These are phyloP conservation scores for Microbotryomycetes sp. DNA, from an alignment of 1,284 basidiomycete genomes.

Conservation along the genomic window DNA sequence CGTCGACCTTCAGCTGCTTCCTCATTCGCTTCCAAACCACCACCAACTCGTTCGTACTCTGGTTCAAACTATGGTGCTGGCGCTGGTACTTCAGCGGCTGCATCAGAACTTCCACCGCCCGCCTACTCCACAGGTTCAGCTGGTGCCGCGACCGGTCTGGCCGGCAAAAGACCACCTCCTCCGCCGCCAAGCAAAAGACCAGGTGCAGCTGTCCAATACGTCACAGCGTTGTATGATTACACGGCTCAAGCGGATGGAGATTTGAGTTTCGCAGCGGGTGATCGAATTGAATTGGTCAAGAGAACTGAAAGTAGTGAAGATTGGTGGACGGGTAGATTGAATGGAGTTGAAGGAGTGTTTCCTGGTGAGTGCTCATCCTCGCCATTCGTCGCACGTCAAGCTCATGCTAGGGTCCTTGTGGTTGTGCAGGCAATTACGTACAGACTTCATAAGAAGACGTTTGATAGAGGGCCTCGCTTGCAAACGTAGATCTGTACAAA, in stretches of 20 bases:
- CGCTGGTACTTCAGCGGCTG: constrained; percentile 12
- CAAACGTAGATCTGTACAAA: not conserved
- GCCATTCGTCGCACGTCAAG: too few species aligned
- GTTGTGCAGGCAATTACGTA: constrained; percentile 8
- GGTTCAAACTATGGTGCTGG: constrained; percentile 42
- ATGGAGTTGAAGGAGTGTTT: constrained; percentile 84
- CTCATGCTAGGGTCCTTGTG: too few species aligned
- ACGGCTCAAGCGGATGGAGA: constrained; percentile 88
- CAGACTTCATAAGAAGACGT: not conserved
- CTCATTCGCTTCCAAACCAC: not conserved
- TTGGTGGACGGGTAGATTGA: constrained; percentile 93
- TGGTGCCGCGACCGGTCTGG: constrained; percentile 42
- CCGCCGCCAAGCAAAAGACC: constrained; percentile 69
- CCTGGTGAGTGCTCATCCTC: constrained; percentile 57
- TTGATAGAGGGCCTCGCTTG: not conserved
- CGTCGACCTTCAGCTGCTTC: constrained; percentile 6
- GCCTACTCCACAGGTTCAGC: constrained; percentile 42
- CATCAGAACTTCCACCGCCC: constrained; percentile 38
- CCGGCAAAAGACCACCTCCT: constrained; percentile 73
- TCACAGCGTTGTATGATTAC: constrained; percentile 93
- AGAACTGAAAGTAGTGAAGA: constrained; percentile 79
- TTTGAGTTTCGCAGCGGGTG: constrained; percentile 83
- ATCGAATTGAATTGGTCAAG: constrained; percentile 86
- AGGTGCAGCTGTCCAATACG: constrained; percentile 54
- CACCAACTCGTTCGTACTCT: constrained; percentile 40